Conservation (phyloP, 2,329 filamentous ascomycete genomes). For the Macrophomina tecta region DNA sequence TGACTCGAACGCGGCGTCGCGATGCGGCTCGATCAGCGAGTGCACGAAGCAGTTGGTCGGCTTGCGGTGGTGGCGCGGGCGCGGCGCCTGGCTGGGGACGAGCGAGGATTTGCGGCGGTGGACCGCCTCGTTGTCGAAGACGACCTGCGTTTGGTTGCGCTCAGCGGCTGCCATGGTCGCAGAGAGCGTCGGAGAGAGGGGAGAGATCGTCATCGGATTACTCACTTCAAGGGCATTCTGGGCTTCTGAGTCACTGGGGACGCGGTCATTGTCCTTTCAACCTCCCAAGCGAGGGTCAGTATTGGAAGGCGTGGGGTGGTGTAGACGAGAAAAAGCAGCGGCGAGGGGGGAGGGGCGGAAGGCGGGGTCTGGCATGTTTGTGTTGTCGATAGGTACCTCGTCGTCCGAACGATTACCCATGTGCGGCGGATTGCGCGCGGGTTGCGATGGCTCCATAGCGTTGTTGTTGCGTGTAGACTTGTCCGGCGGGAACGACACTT, state of each 20-base stretch:
- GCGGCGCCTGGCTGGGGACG: conserved; percentile 49
- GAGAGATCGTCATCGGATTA: not conserved
- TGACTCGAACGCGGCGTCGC: conserved; percentile 37
- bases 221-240: conserved; percentile 50
- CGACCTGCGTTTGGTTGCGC: conserved; percentile 51
- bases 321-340: not conserved
- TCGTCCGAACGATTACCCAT: conserved; percentile 15
- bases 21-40: conserved; percentile 58
- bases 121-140: conserved; percentile 59
- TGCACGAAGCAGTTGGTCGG: conserved; percentile 68
- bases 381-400: conserved; percentile 15
- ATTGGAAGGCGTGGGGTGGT: conserved; percentile 1
- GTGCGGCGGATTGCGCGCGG: not conserved
- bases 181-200: not conserved
- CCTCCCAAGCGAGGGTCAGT: conserved; percentile 41
- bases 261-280: conserved; percentile 39
- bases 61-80: conserved; percentile 43
- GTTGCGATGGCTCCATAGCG: conserved; percentile 10
- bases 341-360: not conserved
- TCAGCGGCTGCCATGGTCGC: not conserved
- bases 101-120: conserved; percentile 68
- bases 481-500: conserved; percentile 1
- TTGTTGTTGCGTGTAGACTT: not conserved
- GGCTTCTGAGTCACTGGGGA: conserved; percentile 45
- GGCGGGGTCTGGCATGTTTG: not conserved